Base-by-base conservation (phyloP, 495 filamentous ascomycete genomes). In the Aspergillus coremiiformis region DNA sequence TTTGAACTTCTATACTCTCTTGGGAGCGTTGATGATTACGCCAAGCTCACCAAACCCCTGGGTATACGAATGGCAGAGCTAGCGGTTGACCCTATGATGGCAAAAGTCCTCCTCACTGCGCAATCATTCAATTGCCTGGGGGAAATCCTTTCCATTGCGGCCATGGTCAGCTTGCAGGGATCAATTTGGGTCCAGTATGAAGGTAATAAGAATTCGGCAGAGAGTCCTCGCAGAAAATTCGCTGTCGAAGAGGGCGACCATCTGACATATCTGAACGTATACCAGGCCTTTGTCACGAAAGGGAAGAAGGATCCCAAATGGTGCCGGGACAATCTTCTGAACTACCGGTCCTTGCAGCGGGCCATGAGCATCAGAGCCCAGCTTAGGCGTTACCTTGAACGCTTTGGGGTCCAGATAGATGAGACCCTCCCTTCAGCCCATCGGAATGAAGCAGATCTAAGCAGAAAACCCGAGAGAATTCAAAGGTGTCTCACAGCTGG, bases 71-170 rank as follows among this genome's bases (percentile, higher is more conserved):
- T 99, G 90, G 93, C 94, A 7, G 94, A 97, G 67, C 77, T 99
- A 53, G 86, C 91, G 0, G 81, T 97, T 14, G 90, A 96, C 57
- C 94, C 94, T 1, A 96, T 96, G 91, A 91, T 96, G 83, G 87
- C 83, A 12, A 95, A 92, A 66, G 90, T 87, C 6, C 78, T 96
- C 8, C 81, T 96, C 14, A 80, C 82, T n/a, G 87, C 89, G 1
- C 70, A 82, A 2, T 71, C 74, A 14, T 93, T 95, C 66, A 75
- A 76, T 24, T 96, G 91, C 61, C 66, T 90, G 24, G 85, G 83
- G 60, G 91, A 96, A 66, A 86, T 96, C 20, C 73, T 99, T 14
- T 85, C 84, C 6, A 95, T 97, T 58, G 91, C 94, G 23, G 90
- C 93, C 30, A 97, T 99, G 94, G 87, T 88, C 29, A 93, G 84